phyloP scores from a whole-genome alignment of 495 filamentous ascomycete genomes.

The Gamarada debralockiae region DNA sequence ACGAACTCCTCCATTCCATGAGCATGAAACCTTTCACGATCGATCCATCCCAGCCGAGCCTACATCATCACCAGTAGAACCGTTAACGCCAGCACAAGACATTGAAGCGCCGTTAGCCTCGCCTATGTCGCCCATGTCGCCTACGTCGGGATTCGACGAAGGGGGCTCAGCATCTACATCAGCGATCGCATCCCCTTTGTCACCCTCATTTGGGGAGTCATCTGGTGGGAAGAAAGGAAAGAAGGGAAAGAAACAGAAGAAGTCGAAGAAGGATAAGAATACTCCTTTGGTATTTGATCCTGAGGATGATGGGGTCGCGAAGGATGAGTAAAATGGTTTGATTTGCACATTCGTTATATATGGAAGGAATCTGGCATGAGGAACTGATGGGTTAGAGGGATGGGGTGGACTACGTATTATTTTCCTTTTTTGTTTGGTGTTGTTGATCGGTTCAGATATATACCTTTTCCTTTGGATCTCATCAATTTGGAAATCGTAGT shows the following conservation, averaged over 20 bases:
- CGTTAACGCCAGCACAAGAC: neutral
- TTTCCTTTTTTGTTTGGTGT: too few relatives aligned
- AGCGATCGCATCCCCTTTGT: constrained; percentile 2
- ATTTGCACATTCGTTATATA: too few relatives aligned
- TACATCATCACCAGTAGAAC: too few relatives aligned
- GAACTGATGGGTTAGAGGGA: too few relatives aligned
- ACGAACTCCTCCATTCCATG: too few relatives aligned
- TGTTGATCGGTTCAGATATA: too few relatives aligned
- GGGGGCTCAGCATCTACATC: neutral
- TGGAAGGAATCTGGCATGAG: neutral
- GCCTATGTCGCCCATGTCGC: neutral
- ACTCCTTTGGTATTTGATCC: constrained; percentile 2
- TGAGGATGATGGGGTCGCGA: neutral
- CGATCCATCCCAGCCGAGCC: too few relatives aligned
- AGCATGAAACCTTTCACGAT: too few relatives aligned
- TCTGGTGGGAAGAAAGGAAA: constrained; percentile 4
- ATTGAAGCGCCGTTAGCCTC: too few relatives aligned
- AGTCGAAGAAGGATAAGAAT: constrained; percentile 5
- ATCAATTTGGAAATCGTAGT: too few relatives aligned
- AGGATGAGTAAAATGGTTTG: neutral
- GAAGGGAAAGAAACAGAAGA: constrained; percentile 1
- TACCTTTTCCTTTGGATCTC: too few relatives aligned
- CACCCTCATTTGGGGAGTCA: neutral
- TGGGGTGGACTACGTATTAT: too few relatives aligned
- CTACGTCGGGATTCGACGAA: neutral